Evolutionary conservation across 306 rosid species (phyloP).

Genomic region (Astragalus membranaceus): DNA sequence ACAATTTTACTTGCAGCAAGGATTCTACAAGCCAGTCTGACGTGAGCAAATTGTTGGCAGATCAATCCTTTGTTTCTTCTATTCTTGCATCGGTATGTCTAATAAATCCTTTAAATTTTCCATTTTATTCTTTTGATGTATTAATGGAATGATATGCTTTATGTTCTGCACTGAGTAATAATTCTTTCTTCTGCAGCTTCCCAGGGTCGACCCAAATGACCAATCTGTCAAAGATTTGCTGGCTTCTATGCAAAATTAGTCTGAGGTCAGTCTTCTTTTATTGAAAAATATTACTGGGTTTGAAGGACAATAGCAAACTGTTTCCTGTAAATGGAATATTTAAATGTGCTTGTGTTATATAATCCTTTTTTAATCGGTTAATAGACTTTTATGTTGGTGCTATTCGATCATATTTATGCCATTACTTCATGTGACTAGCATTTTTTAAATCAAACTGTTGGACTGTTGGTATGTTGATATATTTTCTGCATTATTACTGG

Average conservation of each 20-base stretch:
- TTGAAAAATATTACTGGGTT: neutral
- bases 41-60: slow-evolving; percentile 83
- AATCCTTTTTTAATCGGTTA: neutral
- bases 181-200: slow-evolving; percentile 68
- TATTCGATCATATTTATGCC: neutral
- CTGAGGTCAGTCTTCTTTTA: slow-evolving; percentile 49
- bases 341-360: neutral
- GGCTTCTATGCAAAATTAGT: slow-evolving; percentile 90
- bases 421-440: neutral
- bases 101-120: slow-evolving; percentile 9
- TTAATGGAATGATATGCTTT: slow-evolving; percentile 6
- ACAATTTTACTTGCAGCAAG: no score
- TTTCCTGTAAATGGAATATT: neutral
- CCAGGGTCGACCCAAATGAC: slow-evolving; percentile 96
- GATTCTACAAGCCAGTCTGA: slow-evolving; percentile 68
- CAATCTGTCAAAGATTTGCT: slow-evolving; percentile 93
- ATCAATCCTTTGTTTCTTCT: slow-evolving; percentile 90
- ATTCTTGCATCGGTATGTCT: slow-evolving; percentile 79
- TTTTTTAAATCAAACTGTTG: neutral
- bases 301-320: neutral
- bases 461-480: slow-evolving; percentile 11
- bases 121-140: neutral
- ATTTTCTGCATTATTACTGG: neutral
- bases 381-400: neutral
- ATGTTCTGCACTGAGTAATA: slow-evolving; percentile 1